These are phyloP conservation scores for Neofusicoccum parvum DNA, from an alignment of 2,329 filamentous ascomycete genomes.

Conservation along the genomic window DNA sequence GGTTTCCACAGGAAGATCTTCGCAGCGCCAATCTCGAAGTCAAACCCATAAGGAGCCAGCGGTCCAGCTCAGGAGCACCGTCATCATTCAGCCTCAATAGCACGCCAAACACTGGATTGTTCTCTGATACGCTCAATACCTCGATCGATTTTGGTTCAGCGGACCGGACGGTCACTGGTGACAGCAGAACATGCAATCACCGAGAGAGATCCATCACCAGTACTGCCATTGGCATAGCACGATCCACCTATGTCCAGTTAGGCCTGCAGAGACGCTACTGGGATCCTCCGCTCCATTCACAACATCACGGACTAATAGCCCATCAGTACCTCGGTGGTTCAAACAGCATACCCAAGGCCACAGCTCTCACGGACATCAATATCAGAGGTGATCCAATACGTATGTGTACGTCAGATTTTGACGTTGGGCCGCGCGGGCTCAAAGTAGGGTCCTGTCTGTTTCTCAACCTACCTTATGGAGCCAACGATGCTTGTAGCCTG, in stretches of 20 bases:
- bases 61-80: not conserved
- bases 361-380: conserved; percentile 3
- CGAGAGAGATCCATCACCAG: not conserved
- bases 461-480: conserved; percentile 12
- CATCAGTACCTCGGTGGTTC: too few relatives aligned
- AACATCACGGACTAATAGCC: not conserved
- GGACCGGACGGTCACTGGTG: too few relatives aligned
- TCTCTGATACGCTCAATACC: not conserved
- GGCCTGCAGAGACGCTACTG: conserved; percentile 1
- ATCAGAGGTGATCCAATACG: conserved; percentile 1
- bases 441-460: conserved; percentile 8
- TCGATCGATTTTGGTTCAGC: not conserved
- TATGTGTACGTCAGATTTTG: not conserved
- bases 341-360: not conserved
- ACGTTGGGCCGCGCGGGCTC: not conserved
- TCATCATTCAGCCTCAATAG: not conserved
- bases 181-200: not conserved
- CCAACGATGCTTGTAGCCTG: not conserved
- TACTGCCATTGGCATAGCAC: not conserved
- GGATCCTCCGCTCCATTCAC: not conserved
- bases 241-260: not conserved
- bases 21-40: not conserved
- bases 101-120: not conserved
- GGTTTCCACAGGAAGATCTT: not conserved
- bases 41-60: not conserved